Percentiles rank a stretch among this genome's conserved stretches.
phyloP scores from a whole-genome alignment of 441 rosid species.

The Adansonia rubrostipa region DNA sequence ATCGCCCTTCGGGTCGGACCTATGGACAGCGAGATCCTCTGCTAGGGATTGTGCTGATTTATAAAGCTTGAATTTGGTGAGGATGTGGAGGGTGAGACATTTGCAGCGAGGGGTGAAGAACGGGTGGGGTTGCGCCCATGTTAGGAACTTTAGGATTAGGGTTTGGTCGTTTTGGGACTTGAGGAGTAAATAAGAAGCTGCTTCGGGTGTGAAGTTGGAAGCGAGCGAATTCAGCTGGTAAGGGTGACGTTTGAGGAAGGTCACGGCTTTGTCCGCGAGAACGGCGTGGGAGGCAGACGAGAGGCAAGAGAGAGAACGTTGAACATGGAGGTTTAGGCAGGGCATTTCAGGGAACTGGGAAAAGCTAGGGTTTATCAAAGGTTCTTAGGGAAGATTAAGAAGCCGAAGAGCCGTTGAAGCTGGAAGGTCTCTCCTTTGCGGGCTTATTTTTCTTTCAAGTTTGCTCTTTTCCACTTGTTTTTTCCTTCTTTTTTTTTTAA shows the following conservation, averaged over 20 bases:
- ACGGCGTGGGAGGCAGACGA: conserved; percentile 44
- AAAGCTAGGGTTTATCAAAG: conserved; percentile 30
- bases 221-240: conserved; percentile 55
- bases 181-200: conserved; percentile 63
- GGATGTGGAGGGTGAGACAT: conserved; percentile 75
- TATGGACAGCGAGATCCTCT: conserved; percentile 56
- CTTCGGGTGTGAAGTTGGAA: conserved; percentile 67
- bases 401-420: not conserved
- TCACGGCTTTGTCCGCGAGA: conserved; percentile 67
- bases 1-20: conserved; percentile 43
- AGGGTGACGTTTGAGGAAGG: conserved; percentile 66
- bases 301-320: conserved; percentile 43
- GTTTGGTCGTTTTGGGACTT: conserved; percentile 60
- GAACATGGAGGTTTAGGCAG: conserved; percentile 41
- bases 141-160: conserved; percentile 58
- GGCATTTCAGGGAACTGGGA: conserved; percentile 41
- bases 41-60: conserved; percentile 74
- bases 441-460: not conserved
- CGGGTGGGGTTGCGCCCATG: conserved; percentile 63
- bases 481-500: not conserved
- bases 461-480: not conserved
- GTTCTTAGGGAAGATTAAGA: not conserved
- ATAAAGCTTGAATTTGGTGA: conserved; percentile 81
- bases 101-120: conserved; percentile 75
- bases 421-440: not conserved